Base-by-base conservation (phyloP, 2,329 filamentous ascomycete species). In the Pleurostoma richardsiae region DNA sequence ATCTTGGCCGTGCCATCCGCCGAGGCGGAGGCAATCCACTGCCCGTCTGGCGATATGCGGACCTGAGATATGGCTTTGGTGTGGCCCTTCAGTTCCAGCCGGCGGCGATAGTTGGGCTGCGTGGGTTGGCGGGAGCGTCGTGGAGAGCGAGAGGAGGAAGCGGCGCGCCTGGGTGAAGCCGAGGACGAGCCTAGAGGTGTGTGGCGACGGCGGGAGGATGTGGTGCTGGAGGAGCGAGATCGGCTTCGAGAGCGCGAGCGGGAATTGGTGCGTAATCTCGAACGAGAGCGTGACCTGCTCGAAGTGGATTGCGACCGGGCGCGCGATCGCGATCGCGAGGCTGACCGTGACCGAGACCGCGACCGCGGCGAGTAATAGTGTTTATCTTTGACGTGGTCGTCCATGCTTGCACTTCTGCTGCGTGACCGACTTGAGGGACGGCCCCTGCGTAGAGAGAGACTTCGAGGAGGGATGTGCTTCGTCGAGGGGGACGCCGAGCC, bases 1-100 rank as follows among this genome's bases (percentile, higher is more conserved):
- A 97, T 84, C 66, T 94, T 95, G 61, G 96, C 80, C 6, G 90
- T 94, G 46, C 82, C 86, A 68, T 99, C 94, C 26, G 92, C 90
- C 31, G 90, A 95, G 44, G 86, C 87, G 52, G 87, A 94, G 26
- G 94, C 94, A 54, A 99, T 88, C 82, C 88, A 94, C 30, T 80
- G 79, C 4, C 90, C 90, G 67, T 96, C 86, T 1, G 92, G 94
- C 2, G 91, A 96, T 67, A 96, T 95, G 57, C 88, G 87, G 42
- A 95, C 89, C 45, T 89, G 84, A 3, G 91, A 87, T 1, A 97
- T 82, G 27, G 88, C 84, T 50, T 85, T 83, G 43, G 80, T 76
- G 69, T 97, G 92, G 3, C 90, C 91, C 50, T 76, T 79, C 26
- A 96, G 76, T 26, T 86, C 77, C 53, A 91, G 79, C 45, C 82